Evolutionary conservation across 495 filamentous ascomycete species (phyloP), one percentile per base, ranked within the genome.

Genomic region (Lepidopterella palustris): DNA sequence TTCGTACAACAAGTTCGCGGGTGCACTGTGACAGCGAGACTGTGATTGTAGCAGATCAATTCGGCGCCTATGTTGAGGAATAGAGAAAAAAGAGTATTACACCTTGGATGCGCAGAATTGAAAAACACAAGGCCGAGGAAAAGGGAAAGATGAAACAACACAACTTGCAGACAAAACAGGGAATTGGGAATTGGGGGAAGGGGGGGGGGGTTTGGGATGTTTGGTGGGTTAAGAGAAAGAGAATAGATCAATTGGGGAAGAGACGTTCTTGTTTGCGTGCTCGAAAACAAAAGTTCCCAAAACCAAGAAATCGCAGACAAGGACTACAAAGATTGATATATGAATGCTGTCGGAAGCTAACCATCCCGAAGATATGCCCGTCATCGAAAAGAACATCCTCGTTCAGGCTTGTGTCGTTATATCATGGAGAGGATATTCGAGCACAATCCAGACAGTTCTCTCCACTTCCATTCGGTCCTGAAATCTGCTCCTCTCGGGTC

Each of bases 21-120:
- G n/a, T n/a, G n/a, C n/a, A n/a, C n/a, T n/a, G 21, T 25, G 15
- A 50, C 15, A 27, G 21, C 47, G 25, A 15, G 18, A 50, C 18
- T 25, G 21, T 50, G 25, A 24, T 50, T 50, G 47, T 18, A 50
- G 15, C 13, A 24, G 47, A 24, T 50, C 47, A 50, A 50, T 50
- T 50, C 47, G 47, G 26, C 47, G 21, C 24, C 47, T 50, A 25
- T 42, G 13, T 20, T 42, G 20, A 11, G 39, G 39, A 42, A 42
- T 50, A 50, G 47, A 15, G 25, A 27, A 50, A 21, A 50, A 39
- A 42, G 39, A 50, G 47, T 50, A 50, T 50, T 50, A 50, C 20
- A 50, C 47, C 47, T 50, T 50, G 47, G 25, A 50, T 50, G 47
- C 47, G 47, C 47, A 50, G 35, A 13, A 27, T 50, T 9, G 47